Base-by-base conservation (phyloP, 306 rosid genomes). In the Ammopiptanthus mongolicus region DNA sequence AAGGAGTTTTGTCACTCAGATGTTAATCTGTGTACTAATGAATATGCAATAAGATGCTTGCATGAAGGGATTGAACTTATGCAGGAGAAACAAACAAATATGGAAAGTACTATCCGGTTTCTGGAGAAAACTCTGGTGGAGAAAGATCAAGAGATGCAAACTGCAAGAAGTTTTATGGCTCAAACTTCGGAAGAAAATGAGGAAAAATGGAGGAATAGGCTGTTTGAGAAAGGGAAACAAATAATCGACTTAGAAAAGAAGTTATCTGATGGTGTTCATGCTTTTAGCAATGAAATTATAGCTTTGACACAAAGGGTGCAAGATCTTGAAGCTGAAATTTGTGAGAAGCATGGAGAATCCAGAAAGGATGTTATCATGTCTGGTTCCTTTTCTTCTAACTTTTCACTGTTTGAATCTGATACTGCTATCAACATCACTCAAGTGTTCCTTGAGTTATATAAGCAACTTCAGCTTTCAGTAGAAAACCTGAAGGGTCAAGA, bases 1-100 rank as follows among this genome's bases (percentile, higher is more conserved):
- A 86, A 73, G 77, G 81, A 65, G 14, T 61, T 51, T 50, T 72
- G n/a, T 60, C 74, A 44, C 18, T 73, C 85, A 73, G 59, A 57
- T 29, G 69, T 63, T 28, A 52, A 74, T 55, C 39, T 75, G n/a
- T 55, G 67, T 62, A 73, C 47, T 8, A 46, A 37, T 74, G 85
- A 31, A 69, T 80, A 71, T 73, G 74, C 84, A 59, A 75, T 76
- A 71, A 76, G 60, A 60, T 60, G 76, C 46, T 73, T 81, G 65
- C 83, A 78, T 74, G 86, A 85, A 76, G 86, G 81, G 65, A 78
- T 82, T 65, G 84, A 15, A 56, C 55, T 22, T 61, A 72, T 79
- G 77, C 82, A 79, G 41, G 79, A 75, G 69, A 79, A 59, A 22
- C 78, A 77, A 48, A 77, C 47, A 64, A 78, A 61, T 67, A 47